Conservation (phyloP, 1,139 yeast genomes). For the Blastobotrys buckinghamii region DNA sequence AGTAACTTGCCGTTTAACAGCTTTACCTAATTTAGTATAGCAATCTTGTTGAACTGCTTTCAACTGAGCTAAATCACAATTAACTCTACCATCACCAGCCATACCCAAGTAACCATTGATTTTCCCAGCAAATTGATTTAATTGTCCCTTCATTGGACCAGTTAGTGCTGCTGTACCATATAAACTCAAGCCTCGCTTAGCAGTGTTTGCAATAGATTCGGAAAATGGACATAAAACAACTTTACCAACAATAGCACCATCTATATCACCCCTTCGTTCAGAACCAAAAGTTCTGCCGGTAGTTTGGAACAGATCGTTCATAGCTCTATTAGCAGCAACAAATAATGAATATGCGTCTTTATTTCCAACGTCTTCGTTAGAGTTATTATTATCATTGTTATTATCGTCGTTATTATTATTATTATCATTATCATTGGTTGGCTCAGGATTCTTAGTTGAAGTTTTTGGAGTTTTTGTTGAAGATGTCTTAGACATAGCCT, state of each 20-base stretch:
- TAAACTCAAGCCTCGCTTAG: background rate
- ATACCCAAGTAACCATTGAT: slow-evolving; percentile 2
- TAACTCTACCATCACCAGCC: slow-evolving; percentile 3
- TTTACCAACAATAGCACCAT: background rate
- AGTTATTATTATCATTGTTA: background rate
- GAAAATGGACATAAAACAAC: slow-evolving; percentile 9
- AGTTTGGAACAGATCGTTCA: background rate
- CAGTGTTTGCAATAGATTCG: background rate
- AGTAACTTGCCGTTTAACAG: background rate
- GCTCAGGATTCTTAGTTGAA: background rate
- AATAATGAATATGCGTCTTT: slow-evolving; percentile 2
- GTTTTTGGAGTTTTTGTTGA: background rate
- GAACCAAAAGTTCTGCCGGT: slow-evolving; percentile 7
- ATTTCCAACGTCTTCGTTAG: background rate
- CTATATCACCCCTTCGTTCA: slow-evolving; percentile 1
- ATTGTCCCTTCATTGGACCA: slow-evolving; percentile 2
- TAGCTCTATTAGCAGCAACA: slow-evolving; percentile 1
- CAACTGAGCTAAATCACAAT: slow-evolving; percentile 1
- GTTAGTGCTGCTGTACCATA: background rate
- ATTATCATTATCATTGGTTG: too few species aligned
- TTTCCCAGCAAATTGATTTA: slow-evolving; percentile 6
- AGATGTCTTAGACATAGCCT: background rate
- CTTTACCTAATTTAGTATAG: background rate
- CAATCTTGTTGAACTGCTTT: background rate
- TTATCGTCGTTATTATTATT: too few species aligned